phyloP scores from a whole-genome alignment of 202 grass and related monocot genomes.

The Elaeis oleifera region DNA sequence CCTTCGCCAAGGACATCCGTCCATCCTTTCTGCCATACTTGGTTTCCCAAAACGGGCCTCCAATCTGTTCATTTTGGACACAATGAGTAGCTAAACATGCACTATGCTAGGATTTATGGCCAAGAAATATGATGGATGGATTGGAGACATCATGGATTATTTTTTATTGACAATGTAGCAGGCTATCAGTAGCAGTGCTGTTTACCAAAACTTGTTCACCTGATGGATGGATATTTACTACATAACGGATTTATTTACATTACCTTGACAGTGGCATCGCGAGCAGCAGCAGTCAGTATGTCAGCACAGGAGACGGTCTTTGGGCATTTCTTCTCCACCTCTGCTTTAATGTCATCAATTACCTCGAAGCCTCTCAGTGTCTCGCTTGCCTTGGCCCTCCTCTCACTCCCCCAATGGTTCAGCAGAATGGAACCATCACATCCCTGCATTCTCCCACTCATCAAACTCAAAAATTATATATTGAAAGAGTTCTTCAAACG shows the following conservation, averaged over 20 bases:
- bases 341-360: conserved; percentile 55
- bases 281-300: conserved; percentile 55
- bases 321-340: conserved; percentile 46
- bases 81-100: no score
- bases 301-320: conserved; percentile 74
- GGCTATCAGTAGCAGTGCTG: no score
- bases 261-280: conserved; percentile 44
- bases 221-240: no score
- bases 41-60: conserved; percentile 49
- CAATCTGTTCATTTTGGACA: conserved; percentile 16
- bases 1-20: conserved; percentile 16
- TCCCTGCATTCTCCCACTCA: conserved; percentile 34
- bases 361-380: conserved; percentile 61
- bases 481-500: no score
- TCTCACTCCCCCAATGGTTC: conserved; percentile 49
- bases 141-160: no score
- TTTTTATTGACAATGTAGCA: no score
- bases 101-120: no score
- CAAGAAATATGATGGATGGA: no score
- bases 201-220: no score
- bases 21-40: conserved; percentile 65
- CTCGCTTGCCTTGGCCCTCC: conserved; percentile 34
- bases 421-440: conserved; percentile 64
- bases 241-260: not conserved
- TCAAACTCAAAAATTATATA: no score